These are phyloP conservation scores for Kokia cookei DNA, from an alignment of 441 rosid genomes.

Conservation along the genomic window DNA sequence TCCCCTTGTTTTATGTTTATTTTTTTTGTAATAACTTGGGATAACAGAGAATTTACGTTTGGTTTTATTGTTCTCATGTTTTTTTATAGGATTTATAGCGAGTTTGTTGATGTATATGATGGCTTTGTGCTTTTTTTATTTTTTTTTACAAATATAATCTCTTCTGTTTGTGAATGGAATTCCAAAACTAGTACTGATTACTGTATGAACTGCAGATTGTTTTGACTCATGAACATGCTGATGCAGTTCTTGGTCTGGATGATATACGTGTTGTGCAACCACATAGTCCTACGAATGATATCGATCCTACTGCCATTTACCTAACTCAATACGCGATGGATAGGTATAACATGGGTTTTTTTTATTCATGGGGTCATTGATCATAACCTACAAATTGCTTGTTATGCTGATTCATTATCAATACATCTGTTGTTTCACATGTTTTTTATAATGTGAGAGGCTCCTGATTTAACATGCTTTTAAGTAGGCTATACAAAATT, in stretches of 20 bases:
- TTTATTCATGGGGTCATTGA: not conserved
- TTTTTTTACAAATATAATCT: not conserved
- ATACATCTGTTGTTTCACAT: not conserved
- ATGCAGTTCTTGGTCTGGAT: conserved; percentile 95
- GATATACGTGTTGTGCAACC: conserved; percentile 91
- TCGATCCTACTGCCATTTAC: conserved; percentile 71
- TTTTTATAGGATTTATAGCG: not conserved
- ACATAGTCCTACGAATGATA: conserved; percentile 75
- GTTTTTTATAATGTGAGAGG: not conserved
- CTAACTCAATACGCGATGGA: conserved; percentile 71
- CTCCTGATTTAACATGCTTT: not conserved
- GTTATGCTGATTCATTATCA: not conserved
- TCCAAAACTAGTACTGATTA: conserved; percentile 14
- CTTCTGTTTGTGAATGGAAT: not conserved
- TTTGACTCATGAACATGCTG: conserved; percentile 99
- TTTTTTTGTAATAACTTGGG: not conserved
- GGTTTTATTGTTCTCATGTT: not conserved
- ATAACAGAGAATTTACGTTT: not conserved
- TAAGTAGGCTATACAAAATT: not conserved
- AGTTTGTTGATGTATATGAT: not conserved
- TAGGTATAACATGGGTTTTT: conserved; percentile 37
- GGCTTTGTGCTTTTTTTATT: not conserved
- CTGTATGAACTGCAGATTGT: conserved; percentile 59
- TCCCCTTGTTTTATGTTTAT: not conserved
- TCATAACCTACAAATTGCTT: not conserved